Percentiles rank a stretch among this genome's conserved stretches.
phyloP scores from a whole-genome alignment of 2,329 filamentous ascomycete species.

The Pseudohalonectria lignicola region DNA sequence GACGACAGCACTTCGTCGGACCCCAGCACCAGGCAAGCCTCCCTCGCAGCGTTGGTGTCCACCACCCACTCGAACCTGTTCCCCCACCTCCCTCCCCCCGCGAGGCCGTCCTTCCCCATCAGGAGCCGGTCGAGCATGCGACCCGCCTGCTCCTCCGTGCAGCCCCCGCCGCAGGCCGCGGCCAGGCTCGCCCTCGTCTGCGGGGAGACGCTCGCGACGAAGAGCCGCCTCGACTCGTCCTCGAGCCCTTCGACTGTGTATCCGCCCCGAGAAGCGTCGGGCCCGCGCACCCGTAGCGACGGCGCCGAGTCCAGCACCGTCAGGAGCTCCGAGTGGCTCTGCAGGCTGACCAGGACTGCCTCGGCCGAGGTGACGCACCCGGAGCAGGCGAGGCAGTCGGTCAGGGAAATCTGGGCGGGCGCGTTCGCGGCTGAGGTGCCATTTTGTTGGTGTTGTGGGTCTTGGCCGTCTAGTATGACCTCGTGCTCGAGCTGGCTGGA shows the following conservation, averaged over 20 bases:
- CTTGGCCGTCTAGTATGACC: constrained; percentile 85
- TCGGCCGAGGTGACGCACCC: constrained; percentile 97
- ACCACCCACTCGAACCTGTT: constrained; percentile 83
- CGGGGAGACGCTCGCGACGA: constrained; percentile 86
- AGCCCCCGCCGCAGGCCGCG: constrained; percentile 62
- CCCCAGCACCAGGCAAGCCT: constrained; percentile 71
- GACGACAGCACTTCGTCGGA: constrained; percentile 54
- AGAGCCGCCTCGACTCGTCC: constrained; percentile 57
- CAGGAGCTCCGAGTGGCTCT: constrained; percentile 88
- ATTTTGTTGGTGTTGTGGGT: constrained; percentile 34
- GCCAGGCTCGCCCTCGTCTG: constrained; percentile 85
- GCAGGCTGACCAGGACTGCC: constrained; percentile 88
- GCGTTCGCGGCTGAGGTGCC: constrained; percentile 30
- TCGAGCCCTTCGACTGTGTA: constrained; percentile 40
- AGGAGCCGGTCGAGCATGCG: constrained; percentile 77
- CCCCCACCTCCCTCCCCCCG: constrained; percentile 56
- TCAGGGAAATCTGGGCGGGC: constrained; percentile 87
- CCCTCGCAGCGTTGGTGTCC: constrained; percentile 76
- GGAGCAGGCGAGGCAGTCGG: constrained; percentile 93
- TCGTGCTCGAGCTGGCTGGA: constrained; percentile 49
- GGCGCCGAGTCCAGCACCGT: constrained; percentile 63
- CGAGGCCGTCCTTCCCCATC: constrained; percentile 56
- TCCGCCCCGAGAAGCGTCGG: constrained; percentile 18
- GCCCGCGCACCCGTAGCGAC: constrained; percentile 27
- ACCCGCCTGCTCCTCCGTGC: constrained; percentile 63